Evolutionary conservation across 805 yeast genomes (phyloP).

Genomic region (Metschnikowia borealis): DNA sequence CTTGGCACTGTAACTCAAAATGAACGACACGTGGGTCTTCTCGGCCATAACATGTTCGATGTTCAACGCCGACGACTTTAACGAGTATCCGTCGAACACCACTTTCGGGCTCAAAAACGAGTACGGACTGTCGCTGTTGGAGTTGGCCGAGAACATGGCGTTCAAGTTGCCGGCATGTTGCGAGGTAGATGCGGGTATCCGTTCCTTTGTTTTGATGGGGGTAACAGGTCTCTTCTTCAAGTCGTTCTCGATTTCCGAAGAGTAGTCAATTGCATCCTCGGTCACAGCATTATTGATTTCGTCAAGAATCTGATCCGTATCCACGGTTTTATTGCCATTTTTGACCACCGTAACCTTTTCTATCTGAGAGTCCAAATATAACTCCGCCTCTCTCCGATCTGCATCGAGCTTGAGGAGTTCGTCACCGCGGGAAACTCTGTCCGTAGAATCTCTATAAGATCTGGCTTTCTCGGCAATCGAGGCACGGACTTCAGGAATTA

Average conservation of each 20-base stretch:
- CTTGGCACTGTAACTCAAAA: slow-evolving; percentile 65
- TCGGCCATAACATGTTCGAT: slow-evolving; percentile 41
- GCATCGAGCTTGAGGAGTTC: slow-evolving; percentile 1
- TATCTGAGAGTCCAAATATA: neutral
- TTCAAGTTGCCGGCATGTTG: slow-evolving; percentile 15
- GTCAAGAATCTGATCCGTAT: slow-evolving; percentile 34
- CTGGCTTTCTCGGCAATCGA: neutral
- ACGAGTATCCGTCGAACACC: slow-evolving; percentile 33
- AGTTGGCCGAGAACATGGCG: slow-evolving; percentile 7
- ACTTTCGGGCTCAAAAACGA: slow-evolving; percentile 24
- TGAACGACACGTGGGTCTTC: slow-evolving; percentile 73
- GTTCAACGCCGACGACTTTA: slow-evolving; percentile 27
- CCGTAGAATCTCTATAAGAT: neutral
- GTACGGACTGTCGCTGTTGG: slow-evolving; percentile 12
- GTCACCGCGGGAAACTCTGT: neutral
- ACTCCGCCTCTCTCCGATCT: slow-evolving; percentile 1
- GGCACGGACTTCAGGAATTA: neutral
- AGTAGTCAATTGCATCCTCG: slow-evolving; percentile 29
- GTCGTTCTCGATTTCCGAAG: slow-evolving; percentile 19
- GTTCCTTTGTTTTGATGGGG: slow-evolving; percentile 21
- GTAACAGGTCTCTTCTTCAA: slow-evolving; percentile 29
- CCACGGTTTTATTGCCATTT: slow-evolving; percentile 12
- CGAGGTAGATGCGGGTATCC: slow-evolving; percentile 6
- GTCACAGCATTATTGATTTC: slow-evolving; percentile 40
- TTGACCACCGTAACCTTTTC: neutral